phyloP scores from a whole-genome alignment of 495 filamentous ascomycete species.

The Podospora pseudocomata region DNA sequence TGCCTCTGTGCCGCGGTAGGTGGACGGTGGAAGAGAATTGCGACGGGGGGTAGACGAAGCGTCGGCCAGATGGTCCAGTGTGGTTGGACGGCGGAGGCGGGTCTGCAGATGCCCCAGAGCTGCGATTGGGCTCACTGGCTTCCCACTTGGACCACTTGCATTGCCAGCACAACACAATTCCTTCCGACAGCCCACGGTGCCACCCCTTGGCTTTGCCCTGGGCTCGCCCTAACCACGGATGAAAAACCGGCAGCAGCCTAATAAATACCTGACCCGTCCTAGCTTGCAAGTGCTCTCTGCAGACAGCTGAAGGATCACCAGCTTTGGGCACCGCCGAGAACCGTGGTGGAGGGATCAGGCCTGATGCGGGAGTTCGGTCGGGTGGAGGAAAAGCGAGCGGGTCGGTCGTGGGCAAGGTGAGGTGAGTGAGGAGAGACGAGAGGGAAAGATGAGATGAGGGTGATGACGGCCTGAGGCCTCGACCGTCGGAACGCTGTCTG shows the following conservation, averaged over 20 bases:
- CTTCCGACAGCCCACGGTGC: neutral
- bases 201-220: neutral
- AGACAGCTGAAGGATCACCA: neutral
- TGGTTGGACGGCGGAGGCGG: slow-evolving; percentile 30
- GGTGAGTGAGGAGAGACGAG: neutral
- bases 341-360: neutral
- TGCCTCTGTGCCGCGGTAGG: slow-evolving; percentile 9
- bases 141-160: slow-evolving; percentile 12
- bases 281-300: slow-evolving; percentile 1
- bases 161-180: slow-evolving; percentile 23
- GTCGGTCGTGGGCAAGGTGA: neutral
- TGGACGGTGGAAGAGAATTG: slow-evolving; percentile 12
- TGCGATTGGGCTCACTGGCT: slow-evolving; percentile 30
- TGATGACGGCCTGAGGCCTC: neutral
- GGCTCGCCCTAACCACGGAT: slow-evolving; percentile 1
- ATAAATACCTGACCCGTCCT: slow-evolving; percentile 8
- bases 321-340: neutral
- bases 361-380: neutral
- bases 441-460: slow-evolving; percentile 4
- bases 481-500: neutral
- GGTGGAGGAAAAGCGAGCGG: neutral
- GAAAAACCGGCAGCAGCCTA: neutral
- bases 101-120: slow-evolving; percentile 15
- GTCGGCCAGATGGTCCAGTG: slow-evolving; percentile 33
- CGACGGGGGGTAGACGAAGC: slow-evolving; percentile 19